Evolutionary conservation across 352 stramenopile genomes (phyloP).

Genomic region (Phytophthora citricola): DNA sequence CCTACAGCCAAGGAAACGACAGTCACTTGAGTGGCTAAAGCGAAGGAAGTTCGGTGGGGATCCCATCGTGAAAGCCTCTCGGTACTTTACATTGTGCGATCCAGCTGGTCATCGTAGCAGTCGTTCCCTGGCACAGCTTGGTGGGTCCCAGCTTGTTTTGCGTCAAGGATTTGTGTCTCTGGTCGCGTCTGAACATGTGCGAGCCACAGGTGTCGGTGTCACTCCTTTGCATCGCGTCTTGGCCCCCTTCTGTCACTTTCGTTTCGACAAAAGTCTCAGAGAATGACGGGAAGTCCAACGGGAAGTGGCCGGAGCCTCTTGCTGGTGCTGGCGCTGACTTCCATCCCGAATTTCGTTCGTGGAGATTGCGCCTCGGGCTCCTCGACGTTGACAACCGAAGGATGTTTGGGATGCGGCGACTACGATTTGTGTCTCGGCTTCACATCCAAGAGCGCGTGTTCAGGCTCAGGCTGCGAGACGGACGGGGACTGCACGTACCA

Average conservation of each 20-base stretch:
- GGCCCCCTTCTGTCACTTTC: not conserved
- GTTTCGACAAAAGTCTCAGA: constrained; percentile 20
- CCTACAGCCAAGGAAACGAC: not conserved
- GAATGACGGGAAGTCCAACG: constrained; percentile 11
- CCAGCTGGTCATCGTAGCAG: constrained; percentile 24
- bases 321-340: constrained; percentile 11
- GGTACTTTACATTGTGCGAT: constrained; percentile 19
- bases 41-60: not conserved
- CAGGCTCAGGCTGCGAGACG: constrained; percentile 36
- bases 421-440: constrained; percentile 38
- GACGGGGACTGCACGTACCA: constrained; percentile 40
- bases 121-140: constrained; percentile 19
- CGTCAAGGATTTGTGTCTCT: constrained; percentile 30
- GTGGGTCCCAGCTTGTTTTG: constrained; percentile 28
- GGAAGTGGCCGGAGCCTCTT: not conserved
- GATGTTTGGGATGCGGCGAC: constrained; percentile 28
- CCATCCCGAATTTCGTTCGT: constrained; percentile 9
- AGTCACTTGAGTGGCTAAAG: not conserved
- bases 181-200: not conserved
- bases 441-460: constrained; percentile 27
- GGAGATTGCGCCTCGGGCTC: constrained; percentile 28
- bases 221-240: constrained; percentile 24
- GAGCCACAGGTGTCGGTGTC: constrained; percentile 3
- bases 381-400: constrained; percentile 33
- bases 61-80: constrained; percentile 12